These are phyloP conservation scores for Boletus vinaceobasis DNA, from an alignment of 768 basidiomycete genomes.

Conservation along the genomic window DNA sequence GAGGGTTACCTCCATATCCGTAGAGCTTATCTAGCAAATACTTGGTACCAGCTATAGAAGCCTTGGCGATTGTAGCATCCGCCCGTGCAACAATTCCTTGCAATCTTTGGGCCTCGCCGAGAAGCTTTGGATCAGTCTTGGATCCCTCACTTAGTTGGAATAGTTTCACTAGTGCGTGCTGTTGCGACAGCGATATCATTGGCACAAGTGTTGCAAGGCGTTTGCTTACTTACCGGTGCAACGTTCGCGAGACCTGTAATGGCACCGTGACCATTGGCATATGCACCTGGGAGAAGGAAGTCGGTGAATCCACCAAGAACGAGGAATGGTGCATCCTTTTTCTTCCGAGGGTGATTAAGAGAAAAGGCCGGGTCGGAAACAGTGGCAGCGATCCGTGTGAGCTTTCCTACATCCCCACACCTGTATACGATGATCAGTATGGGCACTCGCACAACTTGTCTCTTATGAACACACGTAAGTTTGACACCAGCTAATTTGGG, in stretches of 20 bases:
- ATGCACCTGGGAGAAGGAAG: constrained; percentile 71
- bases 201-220: neutral
- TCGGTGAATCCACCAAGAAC: constrained; percentile 86
- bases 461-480: constrained; percentile 60
- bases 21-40: constrained; percentile 66
- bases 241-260: constrained; percentile 89
- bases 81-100: constrained; percentile 81
- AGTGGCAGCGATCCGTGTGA: constrained; percentile 75
- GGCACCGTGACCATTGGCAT: constrained; percentile 78
- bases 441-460: neutral
- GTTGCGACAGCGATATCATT: constrained; percentile 6
- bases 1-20: constrained; percentile 79
- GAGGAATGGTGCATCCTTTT: constrained; percentile 65
- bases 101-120: constrained; percentile 66
- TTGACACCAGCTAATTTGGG: constrained; percentile 85
- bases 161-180: constrained; percentile 59
- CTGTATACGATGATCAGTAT: constrained; percentile 36
- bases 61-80: constrained; percentile 75
- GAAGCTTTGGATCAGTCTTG: constrained; percentile 49
- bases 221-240: constrained; percentile 54
- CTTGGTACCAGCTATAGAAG: constrained; percentile 82
- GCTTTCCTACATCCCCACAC: constrained; percentile 89
- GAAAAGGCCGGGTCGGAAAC: constrained; percentile 58
- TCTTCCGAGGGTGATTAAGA: constrained; percentile 62
- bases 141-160: constrained; percentile 61